phyloP scores from a whole-genome alignment of 1,139 yeast genomes.

The Wickerhamomyces sp. region DNA sequence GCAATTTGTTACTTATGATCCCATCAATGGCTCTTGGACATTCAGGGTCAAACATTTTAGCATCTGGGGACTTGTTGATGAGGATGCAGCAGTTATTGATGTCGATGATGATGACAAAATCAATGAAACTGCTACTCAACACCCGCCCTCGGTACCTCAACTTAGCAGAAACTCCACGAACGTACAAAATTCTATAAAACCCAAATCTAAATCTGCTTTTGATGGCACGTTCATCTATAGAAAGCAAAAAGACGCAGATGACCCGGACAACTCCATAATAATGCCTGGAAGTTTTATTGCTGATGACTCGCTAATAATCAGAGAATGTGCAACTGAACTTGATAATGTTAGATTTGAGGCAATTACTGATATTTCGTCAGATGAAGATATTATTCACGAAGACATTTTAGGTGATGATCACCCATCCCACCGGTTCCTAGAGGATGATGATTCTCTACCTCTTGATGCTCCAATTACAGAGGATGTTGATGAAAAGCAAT shows the following conservation, averaged over 20 bases:
- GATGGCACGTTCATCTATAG: conserved; percentile 26
- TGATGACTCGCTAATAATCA: conserved; percentile 8
- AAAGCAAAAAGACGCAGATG: conserved; percentile 19
- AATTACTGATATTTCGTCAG: not conserved
- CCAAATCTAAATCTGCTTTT: conserved; percentile 9
- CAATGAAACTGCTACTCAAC: not conserved
- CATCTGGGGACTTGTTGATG: conserved; percentile 85
- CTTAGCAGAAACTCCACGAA: not conserved
- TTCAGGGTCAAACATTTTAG: conserved; percentile 89
- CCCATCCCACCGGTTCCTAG: conserved; percentile 14
- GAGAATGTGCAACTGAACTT: conserved; percentile 1
- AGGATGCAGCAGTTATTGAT: conserved; percentile 54
- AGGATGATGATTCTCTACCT: conserved; percentile 25
- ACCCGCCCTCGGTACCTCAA: conserved; percentile 3
- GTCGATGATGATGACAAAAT: conserved; percentile 25
- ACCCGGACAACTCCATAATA: conserved; percentile 14
- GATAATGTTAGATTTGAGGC: conserved; percentile 1
- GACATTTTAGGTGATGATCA: conserved; percentile 11
- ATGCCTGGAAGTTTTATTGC: conserved; percentile 25
- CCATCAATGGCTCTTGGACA: conserved; percentile 71
- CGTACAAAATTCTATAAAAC: too few relatives aligned
- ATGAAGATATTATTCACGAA: conserved; percentile 1
- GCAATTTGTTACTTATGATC: conserved; percentile 77
- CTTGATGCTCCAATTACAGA: conserved; percentile 28
- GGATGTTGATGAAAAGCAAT: conserved; percentile 54